Evolutionary conservation across 2,329 filamentous ascomycete species (phyloP).

Genomic region (Huntiella decipiens): DNA sequence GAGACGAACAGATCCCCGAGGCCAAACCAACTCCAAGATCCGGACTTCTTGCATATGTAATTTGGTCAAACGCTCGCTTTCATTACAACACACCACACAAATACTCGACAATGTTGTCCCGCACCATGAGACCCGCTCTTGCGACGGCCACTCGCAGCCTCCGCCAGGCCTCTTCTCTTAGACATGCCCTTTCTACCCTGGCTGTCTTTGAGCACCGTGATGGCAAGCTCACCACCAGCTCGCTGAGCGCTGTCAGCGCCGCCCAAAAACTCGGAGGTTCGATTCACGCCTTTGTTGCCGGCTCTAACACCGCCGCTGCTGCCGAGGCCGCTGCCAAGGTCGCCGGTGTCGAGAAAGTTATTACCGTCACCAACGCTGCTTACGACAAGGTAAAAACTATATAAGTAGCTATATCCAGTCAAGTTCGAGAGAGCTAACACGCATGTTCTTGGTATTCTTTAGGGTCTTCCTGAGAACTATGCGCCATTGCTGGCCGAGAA

Average conservation of each 20-base stretch:
- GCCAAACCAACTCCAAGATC: neutral
- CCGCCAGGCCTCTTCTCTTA: conserved; percentile 3
- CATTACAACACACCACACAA: neutral
- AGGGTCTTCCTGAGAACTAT: conserved; percentile 85
- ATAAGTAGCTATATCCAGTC: too few relatives aligned
- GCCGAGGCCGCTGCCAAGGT: conserved; percentile 79
- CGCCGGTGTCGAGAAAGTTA: conserved; percentile 76
- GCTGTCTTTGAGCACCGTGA: conserved; percentile 85
- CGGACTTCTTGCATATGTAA: neutral
- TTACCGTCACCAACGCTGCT: conserved; percentile 69
- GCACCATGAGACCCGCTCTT: conserved; percentile 9
- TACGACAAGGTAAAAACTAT: conserved; percentile 63
- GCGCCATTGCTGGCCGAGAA: conserved; percentile 89
- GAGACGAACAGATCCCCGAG: neutral
- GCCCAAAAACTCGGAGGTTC: conserved; percentile 71
- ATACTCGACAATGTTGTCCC: conserved; percentile 4
- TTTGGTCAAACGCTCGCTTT: neutral
- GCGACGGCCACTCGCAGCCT: conserved; percentile 3
- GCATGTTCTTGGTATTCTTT: conserved; percentile 5
- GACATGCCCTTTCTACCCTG: conserved; percentile 51
- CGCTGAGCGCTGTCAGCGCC: conserved; percentile 68
- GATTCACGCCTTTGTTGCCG: conserved; percentile 75
- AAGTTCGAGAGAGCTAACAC: neutral
- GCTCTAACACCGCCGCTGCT: conserved; percentile 52
- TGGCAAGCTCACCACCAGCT: conserved; percentile 67